Conservation (phyloP, 768 basidiomycete genomes). For the Termitomyces sp. region DNA sequence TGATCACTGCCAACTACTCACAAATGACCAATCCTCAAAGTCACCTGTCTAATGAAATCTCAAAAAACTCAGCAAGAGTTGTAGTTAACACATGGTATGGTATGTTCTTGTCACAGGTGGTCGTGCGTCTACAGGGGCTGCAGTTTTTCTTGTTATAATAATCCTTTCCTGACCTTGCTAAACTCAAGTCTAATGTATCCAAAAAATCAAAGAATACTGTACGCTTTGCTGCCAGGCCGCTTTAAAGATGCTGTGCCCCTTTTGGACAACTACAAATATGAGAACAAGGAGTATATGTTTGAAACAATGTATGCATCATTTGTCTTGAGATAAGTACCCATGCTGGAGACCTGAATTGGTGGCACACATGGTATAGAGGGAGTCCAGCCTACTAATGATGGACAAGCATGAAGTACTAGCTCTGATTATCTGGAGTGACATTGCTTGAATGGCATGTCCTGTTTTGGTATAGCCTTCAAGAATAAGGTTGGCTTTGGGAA, state of each 20-base stretch:
- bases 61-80: conserved; percentile 32
- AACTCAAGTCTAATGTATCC: background rate
- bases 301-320: conserved; percentile 45
- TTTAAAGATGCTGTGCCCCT: conserved; percentile 60
- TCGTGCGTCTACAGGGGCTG: conserved; percentile 53
- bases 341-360: background rate
- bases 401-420: conserved; percentile 49
- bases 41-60: conserved; percentile 57
- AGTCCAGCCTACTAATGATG: conserved; percentile 58
- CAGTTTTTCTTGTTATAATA: conserved; percentile 54
- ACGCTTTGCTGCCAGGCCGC: conserved; percentile 56
- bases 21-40: conserved; percentile 7
- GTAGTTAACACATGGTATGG: conserved; percentile 51
- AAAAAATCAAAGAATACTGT: conserved; percentile 53
- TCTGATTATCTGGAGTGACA: background rate
- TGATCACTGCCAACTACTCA: background rate
- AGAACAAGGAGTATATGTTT: conserved; percentile 50
- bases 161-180: background rate
- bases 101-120: conserved; percentile 50
- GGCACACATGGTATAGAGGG: conserved; percentile 33
- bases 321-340: background rate
- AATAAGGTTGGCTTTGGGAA: conserved; percentile 63
- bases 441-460: background rate
- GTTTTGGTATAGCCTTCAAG: conserved; percentile 37
- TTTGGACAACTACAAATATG: conserved; percentile 48